These are phyloP conservation scores for Liriodendron chinense DNA, from an alignment of 164 flowering plant species.

Conservation along the genomic window DNA sequence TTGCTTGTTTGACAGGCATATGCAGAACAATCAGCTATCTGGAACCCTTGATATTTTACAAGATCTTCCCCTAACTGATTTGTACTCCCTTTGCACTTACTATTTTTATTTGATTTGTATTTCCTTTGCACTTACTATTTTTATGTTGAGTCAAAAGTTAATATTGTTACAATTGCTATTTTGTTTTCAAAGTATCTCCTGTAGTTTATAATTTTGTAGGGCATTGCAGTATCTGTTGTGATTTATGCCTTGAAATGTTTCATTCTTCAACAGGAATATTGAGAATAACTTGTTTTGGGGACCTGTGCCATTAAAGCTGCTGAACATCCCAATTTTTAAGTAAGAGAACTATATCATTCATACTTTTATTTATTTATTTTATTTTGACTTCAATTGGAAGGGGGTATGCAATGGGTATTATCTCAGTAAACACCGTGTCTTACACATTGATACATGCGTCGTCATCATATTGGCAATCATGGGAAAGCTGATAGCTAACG, in stretches of 20 bases:
- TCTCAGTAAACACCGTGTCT: neutral
- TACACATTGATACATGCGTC: too few relatives aligned
- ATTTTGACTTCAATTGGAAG: neutral
- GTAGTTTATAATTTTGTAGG: neutral
- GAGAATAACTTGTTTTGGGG: constrained; percentile 82
- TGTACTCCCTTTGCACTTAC: constrained; percentile 46
- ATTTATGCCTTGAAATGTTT: constrained; percentile 9
- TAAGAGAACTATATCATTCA: constrained; percentile 25
- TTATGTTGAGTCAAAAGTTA: neutral
- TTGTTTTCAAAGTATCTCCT: neutral
- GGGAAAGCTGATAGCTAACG: too few relatives aligned
- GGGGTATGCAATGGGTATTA: neutral
- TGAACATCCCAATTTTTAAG: constrained; percentile 72
- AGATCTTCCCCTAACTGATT: constrained; percentile 71
- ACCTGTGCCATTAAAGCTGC: constrained; percentile 71
- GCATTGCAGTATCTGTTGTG: neutral
- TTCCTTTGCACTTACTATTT: too few relatives aligned
- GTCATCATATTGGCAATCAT: too few relatives aligned
- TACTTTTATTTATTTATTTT: neutral
- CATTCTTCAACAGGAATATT: constrained; percentile 56
- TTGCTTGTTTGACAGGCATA: constrained; percentile 50
- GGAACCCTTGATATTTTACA: constrained; percentile 87
- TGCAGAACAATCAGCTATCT: constrained; percentile 84
- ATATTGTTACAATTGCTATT: neutral
- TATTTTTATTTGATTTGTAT: too few relatives aligned